Base-by-base conservation (phyloP, 192 early-diverging fungal genomes). In the Backusella luteola region DNA sequence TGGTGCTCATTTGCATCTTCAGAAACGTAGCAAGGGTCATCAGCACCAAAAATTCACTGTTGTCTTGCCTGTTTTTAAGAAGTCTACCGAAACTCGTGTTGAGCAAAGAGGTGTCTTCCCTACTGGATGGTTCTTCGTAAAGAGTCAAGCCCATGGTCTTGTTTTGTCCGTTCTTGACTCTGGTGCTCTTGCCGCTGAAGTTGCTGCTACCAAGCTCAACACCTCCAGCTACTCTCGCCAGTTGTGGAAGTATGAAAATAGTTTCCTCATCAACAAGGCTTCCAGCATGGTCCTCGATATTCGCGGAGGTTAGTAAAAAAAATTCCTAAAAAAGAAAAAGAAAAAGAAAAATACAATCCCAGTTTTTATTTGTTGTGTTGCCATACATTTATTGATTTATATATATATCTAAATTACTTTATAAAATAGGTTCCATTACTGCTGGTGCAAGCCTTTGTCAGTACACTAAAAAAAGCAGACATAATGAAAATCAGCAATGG, bases 61-160 rank as follows among this genome's bases (percentile, higher is more conserved):
- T 14, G 78, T 79, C 9, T 69, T 79, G n/a, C 78, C 78, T n/a
- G 34, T 79, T 32, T 78, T 78, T 49, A 78, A 78, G n/a, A 78
- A 78, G 34, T 35, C 41, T 29, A 44, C 41, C 4, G 34, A 39
- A 34, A 56, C 63, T 19, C 53, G 34, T 19, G 29, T 49, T n/a
- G 71, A 78, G 15, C 52, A 41, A 11, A n/a, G 21, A 72, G 67
- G 53, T 70, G 17, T 59, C 12, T 81, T 81, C 66, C 80, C 76
- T 38, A 73, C 41, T 42, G 83, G 81, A 19, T 84, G 81, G 81
- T 84, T 84, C 72, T 84, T 82, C 52, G 72, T 84, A 71, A 84
- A 84, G 70, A 78, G 73, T 63, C 73, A 79, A 41, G 39, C 56
- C 23, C 66, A 79, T 32, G 66, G 73, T 19, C 23, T 77, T 15